Base-by-base conservation (phyloP, 2,329 filamentous ascomycete species). In the Aspergillus sp. region DNA sequence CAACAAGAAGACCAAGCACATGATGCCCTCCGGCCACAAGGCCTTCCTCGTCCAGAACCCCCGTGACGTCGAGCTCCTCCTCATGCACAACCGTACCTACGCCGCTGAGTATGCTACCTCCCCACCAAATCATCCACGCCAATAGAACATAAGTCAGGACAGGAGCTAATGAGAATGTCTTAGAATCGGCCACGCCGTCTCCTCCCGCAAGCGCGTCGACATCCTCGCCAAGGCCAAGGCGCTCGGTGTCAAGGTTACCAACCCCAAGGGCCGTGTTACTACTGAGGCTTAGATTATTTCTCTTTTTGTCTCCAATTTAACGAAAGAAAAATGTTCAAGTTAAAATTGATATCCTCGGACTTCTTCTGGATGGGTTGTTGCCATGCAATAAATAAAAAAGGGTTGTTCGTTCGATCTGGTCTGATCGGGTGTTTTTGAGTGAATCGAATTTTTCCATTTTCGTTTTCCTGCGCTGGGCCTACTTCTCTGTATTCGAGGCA, bases 71-170 rank as follows among this genome's bases (percentile, higher is more conserved):
- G 91, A 98, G 76, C 86, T 98, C 56, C 85, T 98, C 69, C 81
- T 98, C 67, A 98, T 98, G 93, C 93, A 98, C 86, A 97, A 97
- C 88, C 85, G 86, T 73, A 94, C 89, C 75, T 96, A 88, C 78
- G 93, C 93, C 72, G 93, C 93, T 72, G 93, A 98, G 90, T 96
- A 89, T 66, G 88, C 82, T 40, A 8, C 30, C 29, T 47, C 8
- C 9, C 34, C 34, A 10, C 9, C 9, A 9, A n/a, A 2, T 12
- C 34, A n/a, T 36, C 9, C 7, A 45, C 41, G 26, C 26, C 7
- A 27, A 36, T 27, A n/a, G 35, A 36, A 29, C 26, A 8, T 4
- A 7, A 34, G 7, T 19, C 19, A 19, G 19, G 19, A 19, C 19
- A 19, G 19, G 19, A 19, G 34, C 52, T 52, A 53, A 54, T 42